Percentiles rank a stretch among this genome's conserved stretches.
Conservation (phyloP, 164 flowering plant species). For the Chimonanthus salicifolius region DNA sequence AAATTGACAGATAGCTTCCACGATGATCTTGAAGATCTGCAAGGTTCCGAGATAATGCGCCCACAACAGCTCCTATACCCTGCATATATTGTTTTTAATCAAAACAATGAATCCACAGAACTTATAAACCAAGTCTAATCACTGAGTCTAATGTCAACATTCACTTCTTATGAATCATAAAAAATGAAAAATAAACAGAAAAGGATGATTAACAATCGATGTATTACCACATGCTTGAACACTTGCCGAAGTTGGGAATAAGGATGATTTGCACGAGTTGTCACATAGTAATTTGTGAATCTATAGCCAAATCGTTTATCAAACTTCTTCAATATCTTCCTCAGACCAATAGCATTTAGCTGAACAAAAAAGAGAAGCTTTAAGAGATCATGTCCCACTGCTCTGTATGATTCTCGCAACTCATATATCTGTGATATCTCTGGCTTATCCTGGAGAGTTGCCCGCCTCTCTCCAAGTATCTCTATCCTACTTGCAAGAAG, state of each 20-base stretch:
- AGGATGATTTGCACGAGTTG: slow-evolving; percentile 78
- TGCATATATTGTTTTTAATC: slow-evolving; percentile 14
- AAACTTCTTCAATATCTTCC: slow-evolving; percentile 79
- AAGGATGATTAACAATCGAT: not conserved
- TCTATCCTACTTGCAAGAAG: slow-evolving; percentile 52
- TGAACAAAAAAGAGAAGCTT: slow-evolving; percentile 69
- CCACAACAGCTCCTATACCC: slow-evolving; percentile 57
- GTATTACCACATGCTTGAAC: slow-evolving; percentile 59
- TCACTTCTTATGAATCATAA: not conserved
- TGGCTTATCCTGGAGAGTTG: slow-evolving; percentile 25
- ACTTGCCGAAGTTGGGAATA: slow-evolving; percentile 72
- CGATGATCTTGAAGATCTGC: slow-evolving; percentile 37
- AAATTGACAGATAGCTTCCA: slow-evolving; percentile 42
- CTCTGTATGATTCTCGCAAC: slow-evolving; percentile 56
- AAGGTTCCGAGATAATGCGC: slow-evolving; percentile 50
- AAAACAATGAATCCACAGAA: not conserved
- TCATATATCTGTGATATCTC: slow-evolving; percentile 31
- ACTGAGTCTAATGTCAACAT: not conserved
- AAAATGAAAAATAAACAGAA: not conserved
- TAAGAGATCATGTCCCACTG: slow-evolving; percentile 57
- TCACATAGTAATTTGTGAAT: slow-evolving; percentile 74
- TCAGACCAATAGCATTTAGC: slow-evolving; percentile 70
- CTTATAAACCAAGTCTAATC: not conserved
- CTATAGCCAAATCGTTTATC: slow-evolving; percentile 73
- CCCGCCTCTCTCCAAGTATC: slow-evolving; percentile 39